These are phyloP conservation scores for Cercospora zeae-maydis DNA, from an alignment of 2,329 filamentous ascomycete species.

Conservation along the genomic window DNA sequence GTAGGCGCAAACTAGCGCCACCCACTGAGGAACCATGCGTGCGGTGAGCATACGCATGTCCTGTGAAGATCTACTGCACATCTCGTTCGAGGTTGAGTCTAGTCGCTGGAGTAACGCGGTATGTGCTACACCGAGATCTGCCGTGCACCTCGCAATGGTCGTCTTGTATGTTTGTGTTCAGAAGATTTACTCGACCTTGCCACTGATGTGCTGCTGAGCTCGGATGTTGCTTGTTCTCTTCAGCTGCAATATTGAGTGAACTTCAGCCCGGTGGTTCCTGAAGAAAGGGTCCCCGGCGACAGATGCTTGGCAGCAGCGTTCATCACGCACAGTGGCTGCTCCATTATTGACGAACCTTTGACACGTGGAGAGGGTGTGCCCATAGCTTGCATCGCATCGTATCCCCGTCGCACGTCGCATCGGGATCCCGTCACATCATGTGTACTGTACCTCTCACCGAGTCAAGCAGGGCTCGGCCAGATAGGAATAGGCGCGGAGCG, in stretches of 20 bases:
- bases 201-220: background rate
- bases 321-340: background rate
- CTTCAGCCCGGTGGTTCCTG: background rate
- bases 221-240: background rate
- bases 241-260: background rate
- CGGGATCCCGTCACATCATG: background rate
- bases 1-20: background rate
- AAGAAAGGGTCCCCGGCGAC: background rate
- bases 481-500: slow-evolving; percentile 1
- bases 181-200: background rate
- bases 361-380: background rate
- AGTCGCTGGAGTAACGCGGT: background rate
- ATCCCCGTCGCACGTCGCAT: slow-evolving; percentile 1
- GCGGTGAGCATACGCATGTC: background rate
- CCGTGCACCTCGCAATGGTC: background rate
- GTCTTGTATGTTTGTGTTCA: background rate
- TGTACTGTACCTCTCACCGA: background rate
- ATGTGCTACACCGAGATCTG: background rate
- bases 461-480: slow-evolving; percentile 2
- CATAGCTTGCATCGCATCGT: background rate
- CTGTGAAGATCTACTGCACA: background rate
- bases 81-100: background rate
- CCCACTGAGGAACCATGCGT: background rate
- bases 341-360: background rate
- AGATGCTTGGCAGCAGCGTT: background rate